Evolutionary conservation across 192 early-diverging fungal species (phyloP).

Genomic region (Cladochytrium replicatum): DNA sequence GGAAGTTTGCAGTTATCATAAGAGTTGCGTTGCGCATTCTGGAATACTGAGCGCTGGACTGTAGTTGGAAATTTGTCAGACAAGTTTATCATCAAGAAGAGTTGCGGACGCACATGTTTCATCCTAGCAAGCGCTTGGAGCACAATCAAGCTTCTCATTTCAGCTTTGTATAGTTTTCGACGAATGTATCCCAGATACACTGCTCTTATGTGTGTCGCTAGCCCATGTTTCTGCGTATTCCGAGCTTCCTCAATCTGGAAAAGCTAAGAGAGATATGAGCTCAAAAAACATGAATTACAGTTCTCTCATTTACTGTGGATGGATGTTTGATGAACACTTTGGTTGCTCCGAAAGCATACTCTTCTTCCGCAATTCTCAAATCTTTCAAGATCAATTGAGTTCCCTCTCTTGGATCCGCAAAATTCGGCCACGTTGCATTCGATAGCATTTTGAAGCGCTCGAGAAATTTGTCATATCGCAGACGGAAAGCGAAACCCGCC

Average conservation of each 20-base stretch:
- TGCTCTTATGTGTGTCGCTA: not conserved
- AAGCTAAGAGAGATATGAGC: constrained; percentile 13
- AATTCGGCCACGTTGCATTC: constrained; percentile 69
- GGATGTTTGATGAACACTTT: constrained; percentile 85
- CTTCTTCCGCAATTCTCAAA: constrained; percentile 52
- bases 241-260: constrained; percentile 69
- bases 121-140: not conserved
- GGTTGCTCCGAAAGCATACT: constrained; percentile 82
- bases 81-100: not conserved
- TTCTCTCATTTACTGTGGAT: constrained; percentile 38
- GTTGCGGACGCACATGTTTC: not conserved
- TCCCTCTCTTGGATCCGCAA: constrained; percentile 31
- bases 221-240: constrained; percentile 1
- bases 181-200: not conserved
- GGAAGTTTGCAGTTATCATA: not conserved
- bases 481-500: constrained; percentile 78
- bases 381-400: constrained; percentile 60
- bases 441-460: constrained; percentile 26
- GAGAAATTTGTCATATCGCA: constrained; percentile 65
- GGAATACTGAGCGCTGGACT: not conserved
- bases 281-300: constrained; percentile 1
- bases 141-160: not conserved
- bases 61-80: not conserved
- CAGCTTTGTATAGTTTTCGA: not conserved
- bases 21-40: not conserved